Base-by-base conservation (phyloP, 345 rosid species). In the Geranium brycei region DNA sequence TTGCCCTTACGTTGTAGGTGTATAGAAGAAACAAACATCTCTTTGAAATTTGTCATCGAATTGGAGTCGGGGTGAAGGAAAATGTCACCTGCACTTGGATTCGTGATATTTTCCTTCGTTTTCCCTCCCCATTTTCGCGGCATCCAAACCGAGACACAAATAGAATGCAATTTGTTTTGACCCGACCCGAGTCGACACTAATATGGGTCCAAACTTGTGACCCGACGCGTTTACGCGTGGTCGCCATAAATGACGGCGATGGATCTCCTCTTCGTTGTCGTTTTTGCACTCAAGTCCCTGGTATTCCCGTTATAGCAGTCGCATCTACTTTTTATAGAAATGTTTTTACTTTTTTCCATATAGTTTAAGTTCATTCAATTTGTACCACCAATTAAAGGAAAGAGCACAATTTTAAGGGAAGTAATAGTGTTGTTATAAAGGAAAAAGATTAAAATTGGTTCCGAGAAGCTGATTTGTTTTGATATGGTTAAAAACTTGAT, bases 221-320 rank as follows among this genome's bases (percentile, higher is more conserved):
- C 40, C 19, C 64, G 51, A 8, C 59, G 16, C 35, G 64, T 67
- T 67, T 67, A 62, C 69, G 69, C 69, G 69, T 67, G 64, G 59
- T 23, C 0, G 60, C 59, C 69, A 67, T 67, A 41, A 67, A 59
- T 67, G 69, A 60, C 59, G 57, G 63, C 11, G 69, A 66, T 62
- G n/a, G 58, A 35, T 5, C 69, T 47, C 63, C 17, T n/a, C 13
- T 41, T 30, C 23, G 14, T 47, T 58, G 13, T 55, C 19, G 57
- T 13, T 1, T 35, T 16, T 30, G 58, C 59, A 51, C 40, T 17
- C 57, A 19, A 53, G 28, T 4, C 13, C 51, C 51, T 60, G 23
- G 1, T 23, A 3, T 15, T 59, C 14, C 47, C 28, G 28, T 23
- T 23, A 23, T 23, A 23, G 28, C 28, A 23, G 28, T 23, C 28